Percentiles rank a stretch among this genome's conserved stretches.
Evolutionary conservation across 805 yeast genomes (phyloP).

Genomic region (Komagataella phaffii): DNA sequence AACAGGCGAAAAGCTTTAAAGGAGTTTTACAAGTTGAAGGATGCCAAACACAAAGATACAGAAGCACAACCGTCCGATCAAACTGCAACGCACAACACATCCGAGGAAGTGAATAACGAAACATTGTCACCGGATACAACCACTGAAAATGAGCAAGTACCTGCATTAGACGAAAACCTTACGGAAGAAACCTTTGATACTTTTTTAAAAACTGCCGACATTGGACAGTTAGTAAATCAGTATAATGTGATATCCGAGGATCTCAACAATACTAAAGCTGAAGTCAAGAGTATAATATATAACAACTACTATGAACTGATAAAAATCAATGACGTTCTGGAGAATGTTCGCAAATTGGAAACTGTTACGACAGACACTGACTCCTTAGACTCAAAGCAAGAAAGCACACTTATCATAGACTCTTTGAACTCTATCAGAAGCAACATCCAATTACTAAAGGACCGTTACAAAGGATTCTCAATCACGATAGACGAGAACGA

Average conservation of each 20-base stretch:
- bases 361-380: background rate
- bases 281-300: conserved; percentile 58
- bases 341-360: background rate
- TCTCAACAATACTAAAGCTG: conserved; percentile 40
- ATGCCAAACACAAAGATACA: conserved; percentile 10
- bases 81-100: background rate
- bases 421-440: background rate
- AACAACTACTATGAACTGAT: conserved; percentile 66
- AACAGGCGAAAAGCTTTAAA: conserved; percentile 25
- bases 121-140: background rate
- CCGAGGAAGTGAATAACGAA: background rate
- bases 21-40: conserved; percentile 26
- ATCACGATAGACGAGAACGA: background rate
- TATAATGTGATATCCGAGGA: conserved; percentile 28
- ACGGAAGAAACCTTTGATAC: conserved; percentile 18
- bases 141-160: background rate
- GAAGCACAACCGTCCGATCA: background rate
- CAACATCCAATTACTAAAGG: background rate
- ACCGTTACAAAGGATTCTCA: background rate
- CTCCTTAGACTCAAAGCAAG: background rate
- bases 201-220: conserved; percentile 15
- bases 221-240: conserved; percentile 18
- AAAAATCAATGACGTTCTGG: conserved; percentile 46
- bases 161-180: conserved; percentile 4
- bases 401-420: background rate